Evolutionary conservation across 2,329 filamentous ascomycete genomes (phyloP).

Genomic region (Neophaeococcomyces aloes): DNA sequence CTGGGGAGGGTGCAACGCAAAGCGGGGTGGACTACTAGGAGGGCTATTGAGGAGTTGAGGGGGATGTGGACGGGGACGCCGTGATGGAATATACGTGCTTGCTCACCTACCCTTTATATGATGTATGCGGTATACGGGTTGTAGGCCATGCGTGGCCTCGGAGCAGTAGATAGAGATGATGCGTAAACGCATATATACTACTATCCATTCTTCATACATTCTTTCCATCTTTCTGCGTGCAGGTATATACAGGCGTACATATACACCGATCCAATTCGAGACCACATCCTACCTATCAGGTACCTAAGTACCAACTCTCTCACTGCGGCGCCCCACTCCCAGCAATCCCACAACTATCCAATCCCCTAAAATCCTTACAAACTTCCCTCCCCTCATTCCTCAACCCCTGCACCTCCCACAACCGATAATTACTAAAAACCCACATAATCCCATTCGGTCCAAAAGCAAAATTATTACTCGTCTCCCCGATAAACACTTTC

Average conservation of each 20-base stretch:
- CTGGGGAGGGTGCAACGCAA: slow-evolving; percentile 7
- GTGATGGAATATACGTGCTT: background rate
- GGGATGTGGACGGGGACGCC: slow-evolving; percentile 7
- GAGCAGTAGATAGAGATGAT: no score
- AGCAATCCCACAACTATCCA: slow-evolving; percentile 4
- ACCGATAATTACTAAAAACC: slow-evolving; percentile 3
- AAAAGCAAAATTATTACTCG: slow-evolving; percentile 22
- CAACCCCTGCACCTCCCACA: slow-evolving; percentile 7
- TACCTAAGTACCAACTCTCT: background rate
- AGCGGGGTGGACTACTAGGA: slow-evolving; percentile 12
- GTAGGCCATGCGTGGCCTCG: no score
- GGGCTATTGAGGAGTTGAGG: slow-evolving; percentile 10
- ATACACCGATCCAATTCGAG: no score
- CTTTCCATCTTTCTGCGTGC: no score
- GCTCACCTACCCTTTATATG: no score
- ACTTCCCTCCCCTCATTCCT: slow-evolving; percentile 3
- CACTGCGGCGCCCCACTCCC: background rate
- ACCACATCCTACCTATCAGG: no score
- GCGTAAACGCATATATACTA: no score
- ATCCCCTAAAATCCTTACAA: slow-evolving; percentile 3
- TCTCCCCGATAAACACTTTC: slow-evolving; percentile 41
- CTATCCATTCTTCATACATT: no score
- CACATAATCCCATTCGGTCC: slow-evolving; percentile 2
- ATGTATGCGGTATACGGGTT: no score
- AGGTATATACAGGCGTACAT: no score